A percentile compares a stretch with the other conserved stretches of the same genome.
Conservation (phyloP, 176 grass and related monocot genomes). For the Thalia dealbata region DNA sequence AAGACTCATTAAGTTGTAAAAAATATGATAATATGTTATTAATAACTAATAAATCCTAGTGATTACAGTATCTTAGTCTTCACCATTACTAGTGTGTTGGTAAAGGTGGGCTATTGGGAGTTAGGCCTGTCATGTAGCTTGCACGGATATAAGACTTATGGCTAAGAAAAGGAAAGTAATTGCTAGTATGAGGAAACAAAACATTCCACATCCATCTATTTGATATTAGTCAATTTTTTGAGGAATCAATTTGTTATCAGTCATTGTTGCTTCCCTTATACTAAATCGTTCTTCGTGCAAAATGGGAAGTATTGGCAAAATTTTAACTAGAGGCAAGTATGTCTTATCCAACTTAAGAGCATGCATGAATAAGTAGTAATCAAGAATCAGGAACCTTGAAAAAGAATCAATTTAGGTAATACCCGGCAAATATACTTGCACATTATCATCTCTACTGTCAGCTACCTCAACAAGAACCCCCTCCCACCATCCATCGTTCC, state of each 20-base stretch:
- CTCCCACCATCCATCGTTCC: constrained; percentile 95
- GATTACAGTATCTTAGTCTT: no score
- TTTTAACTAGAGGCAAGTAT: background rate
- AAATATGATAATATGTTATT: no score
- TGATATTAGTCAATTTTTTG: no score
- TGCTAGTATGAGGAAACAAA: background rate
- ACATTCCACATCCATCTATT: background rate
- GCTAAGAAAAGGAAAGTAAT: no score
- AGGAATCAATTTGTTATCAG: no score
- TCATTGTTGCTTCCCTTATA: background rate
- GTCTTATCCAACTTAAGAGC: background rate
- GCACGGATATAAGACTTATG: no score
- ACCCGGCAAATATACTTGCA: constrained; percentile 55
- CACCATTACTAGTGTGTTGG: no score
- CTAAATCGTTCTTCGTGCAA: background rate
- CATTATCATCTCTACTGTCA: constrained; percentile 30
- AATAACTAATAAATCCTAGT: no score
- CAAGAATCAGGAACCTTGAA: background rate
- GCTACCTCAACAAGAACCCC: constrained; percentile 44
- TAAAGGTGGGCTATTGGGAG: no score
- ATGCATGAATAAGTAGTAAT: background rate
- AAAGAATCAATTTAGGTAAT: background rate
- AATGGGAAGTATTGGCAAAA: background rate
- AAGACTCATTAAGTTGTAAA: no score
- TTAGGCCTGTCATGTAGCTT: no score